Percentiles rank a stretch among this genome's conserved stretches.
phyloP scores from a whole-genome alignment of 441 rosid genomes.

The Aleurites moluccanus region DNA sequence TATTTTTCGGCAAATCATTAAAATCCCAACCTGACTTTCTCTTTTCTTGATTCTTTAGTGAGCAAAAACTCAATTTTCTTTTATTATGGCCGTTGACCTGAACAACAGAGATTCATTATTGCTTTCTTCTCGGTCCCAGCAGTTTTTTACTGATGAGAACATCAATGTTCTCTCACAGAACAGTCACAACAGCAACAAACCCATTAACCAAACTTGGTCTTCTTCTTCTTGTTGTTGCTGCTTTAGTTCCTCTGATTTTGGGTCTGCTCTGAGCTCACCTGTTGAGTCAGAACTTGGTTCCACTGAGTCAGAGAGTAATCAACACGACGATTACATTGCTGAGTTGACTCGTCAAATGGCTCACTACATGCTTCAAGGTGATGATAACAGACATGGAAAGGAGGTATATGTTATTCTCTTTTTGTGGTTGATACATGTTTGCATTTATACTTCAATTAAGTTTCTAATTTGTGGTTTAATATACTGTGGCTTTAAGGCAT shows the following conservation, averaged over 20 bases:
- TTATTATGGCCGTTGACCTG: conserved; percentile 49
- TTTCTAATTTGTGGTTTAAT: conserved; percentile 13
- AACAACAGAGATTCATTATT: conserved; percentile 29
- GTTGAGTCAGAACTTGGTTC: conserved; percentile 34
- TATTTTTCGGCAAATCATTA: conserved; percentile 20
- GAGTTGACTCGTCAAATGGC: conserved; percentile 88
- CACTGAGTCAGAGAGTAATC: conserved; percentile 38
- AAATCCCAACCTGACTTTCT: conserved; percentile 7
- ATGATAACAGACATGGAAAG: conserved; percentile 43
- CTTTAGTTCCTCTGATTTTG: conserved; percentile 32
- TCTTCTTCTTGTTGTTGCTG: conserved; percentile 2
- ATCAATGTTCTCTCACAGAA: not conserved
- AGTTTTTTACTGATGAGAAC: conserved; percentile 10
- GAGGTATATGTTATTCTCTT: conserved; percentile 20
- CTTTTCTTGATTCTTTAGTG: not conserved
- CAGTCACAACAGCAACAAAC: not conserved
- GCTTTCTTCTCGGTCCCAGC: conserved; percentile 25
- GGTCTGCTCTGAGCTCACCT: conserved; percentile 33
- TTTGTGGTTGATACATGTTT: not conserved
- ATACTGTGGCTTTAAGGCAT: conserved; percentile 25
- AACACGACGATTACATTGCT: conserved; percentile 52
- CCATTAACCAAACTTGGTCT: conserved; percentile 8
- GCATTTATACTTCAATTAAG: not conserved
- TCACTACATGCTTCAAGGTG: conserved; percentile 72
- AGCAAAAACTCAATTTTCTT: conserved; percentile 12